Conservation (phyloP, 1,284 basidiomycete species). For the Acaromyces ingoldii region DNA sequence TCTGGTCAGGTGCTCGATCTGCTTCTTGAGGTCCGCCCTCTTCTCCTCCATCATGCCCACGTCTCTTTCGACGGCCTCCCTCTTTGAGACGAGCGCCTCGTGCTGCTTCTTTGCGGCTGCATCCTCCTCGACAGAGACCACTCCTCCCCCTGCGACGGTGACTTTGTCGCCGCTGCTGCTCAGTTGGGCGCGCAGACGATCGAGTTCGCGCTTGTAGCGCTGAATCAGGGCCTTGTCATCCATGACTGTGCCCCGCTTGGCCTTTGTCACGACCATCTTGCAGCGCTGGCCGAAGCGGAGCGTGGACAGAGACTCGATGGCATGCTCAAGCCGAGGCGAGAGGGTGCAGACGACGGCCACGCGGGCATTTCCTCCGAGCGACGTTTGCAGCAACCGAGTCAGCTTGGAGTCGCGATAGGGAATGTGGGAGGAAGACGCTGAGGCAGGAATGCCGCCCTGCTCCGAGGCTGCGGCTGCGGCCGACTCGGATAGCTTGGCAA, state of each 20-base stretch:
- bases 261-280: slow-evolving; percentile 59
- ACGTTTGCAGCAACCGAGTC: slow-evolving; percentile 90
- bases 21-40: slow-evolving; percentile 27
- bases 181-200: slow-evolving; percentile 32
- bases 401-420: slow-evolving; percentile 92
- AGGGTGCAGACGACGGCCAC: slow-evolving; percentile 68
- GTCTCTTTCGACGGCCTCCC: slow-evolving; percentile 9
- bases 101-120: neutral
- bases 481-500: slow-evolving; percentile 58
- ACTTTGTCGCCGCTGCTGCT: neutral
- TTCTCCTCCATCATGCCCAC: slow-evolving; percentile 35
- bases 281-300: slow-evolving; percentile 60
- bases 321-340: slow-evolving; percentile 54
- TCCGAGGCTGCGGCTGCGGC: slow-evolving; percentile 1
- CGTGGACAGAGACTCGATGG: slow-evolving; percentile 58
- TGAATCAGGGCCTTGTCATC: slow-evolving; percentile 46
- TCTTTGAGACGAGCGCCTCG: neutral
- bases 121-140: too few species aligned
- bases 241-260: slow-evolving; percentile 56
- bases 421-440: slow-evolving; percentile 70
- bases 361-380: slow-evolving; percentile 85
- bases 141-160: too few species aligned
- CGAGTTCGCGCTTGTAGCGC: slow-evolving; percentile 36
- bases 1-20: slow-evolving; percentile 44
- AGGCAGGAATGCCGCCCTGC: slow-evolving; percentile 26